A percentile compares a stretch with the other conserved stretches of the same genome.
Evolutionary conservation across 1,284 basidiomycete species (phyloP).

Genomic region (Apiotrichum sp.): DNA sequence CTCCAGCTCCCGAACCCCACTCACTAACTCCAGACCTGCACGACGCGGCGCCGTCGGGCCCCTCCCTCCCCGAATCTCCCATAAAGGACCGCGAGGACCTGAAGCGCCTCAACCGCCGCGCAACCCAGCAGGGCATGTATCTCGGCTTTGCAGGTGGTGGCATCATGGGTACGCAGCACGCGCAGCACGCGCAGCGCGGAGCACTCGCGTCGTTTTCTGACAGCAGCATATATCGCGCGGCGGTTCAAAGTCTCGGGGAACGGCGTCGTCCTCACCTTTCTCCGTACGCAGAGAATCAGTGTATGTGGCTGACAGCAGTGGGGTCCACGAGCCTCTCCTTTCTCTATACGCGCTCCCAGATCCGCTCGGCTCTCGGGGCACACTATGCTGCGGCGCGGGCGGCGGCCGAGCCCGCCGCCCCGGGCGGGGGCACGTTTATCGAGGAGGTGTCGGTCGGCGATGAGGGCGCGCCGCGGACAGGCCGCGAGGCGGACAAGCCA

Average conservation of each 20-base stretch:
- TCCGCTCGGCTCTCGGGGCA: constrained; percentile 16
- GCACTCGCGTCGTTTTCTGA: constrained; percentile 2
- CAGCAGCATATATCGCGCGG: constrained; percentile 8
- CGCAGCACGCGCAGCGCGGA: background rate
- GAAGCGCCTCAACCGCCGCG: constrained; percentile 11
- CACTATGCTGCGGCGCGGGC: constrained; percentile 2
- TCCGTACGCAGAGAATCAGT: constrained; percentile 18
- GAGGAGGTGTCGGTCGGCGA: constrained; percentile 5
- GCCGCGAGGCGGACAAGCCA: background rate
- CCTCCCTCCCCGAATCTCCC: background rate
- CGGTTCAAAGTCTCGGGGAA: constrained; percentile 17
- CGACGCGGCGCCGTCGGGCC: too few species aligned
- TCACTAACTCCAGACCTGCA: too few species aligned
- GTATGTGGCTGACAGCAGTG: constrained; percentile 11
- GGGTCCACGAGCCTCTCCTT: constrained; percentile 26
- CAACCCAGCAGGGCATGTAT: constrained; percentile 20
- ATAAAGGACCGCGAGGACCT: constrained; percentile 13
- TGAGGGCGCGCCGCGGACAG: background rate
- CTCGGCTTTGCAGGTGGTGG: constrained; percentile 16
- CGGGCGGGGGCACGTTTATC: background rate
- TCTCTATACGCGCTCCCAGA: constrained; percentile 19
- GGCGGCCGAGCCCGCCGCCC: background rate
- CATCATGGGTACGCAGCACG: constrained; percentile 9
- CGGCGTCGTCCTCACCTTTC: constrained; percentile 24
- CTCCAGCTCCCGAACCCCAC: too few species aligned